phyloP scores from a whole-genome alignment of 345 rosid species.

The Psidium guajava region DNA sequence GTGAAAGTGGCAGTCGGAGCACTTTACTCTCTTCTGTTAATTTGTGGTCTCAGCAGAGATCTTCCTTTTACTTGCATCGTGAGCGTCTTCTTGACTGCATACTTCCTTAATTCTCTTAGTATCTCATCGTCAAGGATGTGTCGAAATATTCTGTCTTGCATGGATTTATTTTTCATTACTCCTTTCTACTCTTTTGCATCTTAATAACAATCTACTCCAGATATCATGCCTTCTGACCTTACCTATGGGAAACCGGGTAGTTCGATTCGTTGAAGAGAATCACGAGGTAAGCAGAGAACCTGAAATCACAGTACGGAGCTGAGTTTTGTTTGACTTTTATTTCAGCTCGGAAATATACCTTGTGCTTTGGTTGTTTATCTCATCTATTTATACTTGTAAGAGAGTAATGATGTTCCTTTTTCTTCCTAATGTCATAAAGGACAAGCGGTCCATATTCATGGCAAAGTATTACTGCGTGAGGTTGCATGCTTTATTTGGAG shows the following conservation, averaged over 20 bases:
- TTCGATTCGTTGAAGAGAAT: constrained; percentile 58
- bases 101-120: background rate
- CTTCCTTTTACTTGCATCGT: constrained; percentile 61
- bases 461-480: constrained; percentile 90
- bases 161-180: background rate
- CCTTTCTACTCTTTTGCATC: background rate
- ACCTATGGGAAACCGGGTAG: constrained; percentile 57
- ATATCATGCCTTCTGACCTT: constrained; percentile 56
- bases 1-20: constrained; percentile 37
- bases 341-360: background rate
- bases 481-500: constrained; percentile 66
- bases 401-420: background rate
- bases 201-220: constrained; percentile 19
- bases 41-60: constrained; percentile 39
- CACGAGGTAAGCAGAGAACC: constrained; percentile 36
- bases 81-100: constrained; percentile 13
- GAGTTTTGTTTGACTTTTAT: background rate
- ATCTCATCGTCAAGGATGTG: background rate
- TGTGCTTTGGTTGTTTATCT: background rate
- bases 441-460: constrained; percentile 74
- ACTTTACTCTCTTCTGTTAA: constrained; percentile 35
- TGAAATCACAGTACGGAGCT: background rate
- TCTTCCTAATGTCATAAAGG: constrained; percentile 14
- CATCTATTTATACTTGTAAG: background rate
- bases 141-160: background rate